These are phyloP conservation scores for Cocos nucifera DNA, from an alignment of 176 grass and related monocot species.

Conservation along the genomic window DNA sequence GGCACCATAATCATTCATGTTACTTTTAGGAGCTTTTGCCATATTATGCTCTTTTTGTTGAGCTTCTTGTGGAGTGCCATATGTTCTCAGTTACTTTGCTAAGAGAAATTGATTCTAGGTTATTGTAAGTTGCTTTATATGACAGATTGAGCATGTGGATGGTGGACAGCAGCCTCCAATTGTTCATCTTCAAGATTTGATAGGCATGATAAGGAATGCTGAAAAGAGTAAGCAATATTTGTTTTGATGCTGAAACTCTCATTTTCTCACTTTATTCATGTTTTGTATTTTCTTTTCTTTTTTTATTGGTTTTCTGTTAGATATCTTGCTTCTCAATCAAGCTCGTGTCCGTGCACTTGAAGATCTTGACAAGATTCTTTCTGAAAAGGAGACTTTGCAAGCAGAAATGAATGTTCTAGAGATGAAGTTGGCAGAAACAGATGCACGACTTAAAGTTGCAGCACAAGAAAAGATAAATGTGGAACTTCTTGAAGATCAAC, in stretches of 20 bases:
- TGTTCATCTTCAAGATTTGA: constrained; percentile 59
- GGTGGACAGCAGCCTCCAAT: constrained; percentile 25
- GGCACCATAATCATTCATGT: too few species aligned
- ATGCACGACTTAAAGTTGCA: constrained; percentile 32
- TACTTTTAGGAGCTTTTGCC: too few species aligned
- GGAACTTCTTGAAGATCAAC: constrained; percentile 31
- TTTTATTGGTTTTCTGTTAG: constrained; percentile 29
- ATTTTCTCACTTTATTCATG: constrained; percentile 13
- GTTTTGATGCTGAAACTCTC: constrained; percentile 7
- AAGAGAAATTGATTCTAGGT: too few species aligned
- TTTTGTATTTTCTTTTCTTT: constrained; percentile 7
- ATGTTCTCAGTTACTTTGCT: too few species aligned
- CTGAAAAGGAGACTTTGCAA: constrained; percentile 74
- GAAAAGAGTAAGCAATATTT: constrained; percentile 53
- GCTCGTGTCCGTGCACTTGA: constrained; percentile 61
- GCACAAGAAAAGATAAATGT: constrained; percentile 29
- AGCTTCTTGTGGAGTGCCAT: too few species aligned
- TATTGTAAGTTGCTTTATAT: constrained; percentile 10
- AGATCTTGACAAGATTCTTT: constrained; percentile 66
- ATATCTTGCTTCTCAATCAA: constrained; percentile 94
- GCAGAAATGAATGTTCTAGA: constrained; percentile 56
- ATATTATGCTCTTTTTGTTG: neutral
- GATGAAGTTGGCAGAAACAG: constrained; percentile 53
- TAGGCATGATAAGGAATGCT: constrained; percentile 58
- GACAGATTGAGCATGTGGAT: constrained; percentile 32